These are phyloP conservation scores for Casuarina equisetifolia DNA, from an alignment of 306 rosid genomes.

Conservation along the genomic window DNA sequence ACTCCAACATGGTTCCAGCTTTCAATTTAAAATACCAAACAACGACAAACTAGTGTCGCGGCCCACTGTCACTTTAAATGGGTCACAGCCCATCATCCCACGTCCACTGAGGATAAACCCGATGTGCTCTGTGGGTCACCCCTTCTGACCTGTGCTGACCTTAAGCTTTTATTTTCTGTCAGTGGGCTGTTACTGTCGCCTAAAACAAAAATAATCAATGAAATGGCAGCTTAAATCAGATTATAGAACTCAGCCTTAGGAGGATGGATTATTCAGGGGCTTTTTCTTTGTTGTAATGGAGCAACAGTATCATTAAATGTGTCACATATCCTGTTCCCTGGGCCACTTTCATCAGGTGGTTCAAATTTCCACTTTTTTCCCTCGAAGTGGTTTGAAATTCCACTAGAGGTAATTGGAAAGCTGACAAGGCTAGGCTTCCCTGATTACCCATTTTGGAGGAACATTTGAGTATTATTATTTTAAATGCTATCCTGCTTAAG, in stretches of 20 bases:
- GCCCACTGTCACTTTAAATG: conserved; percentile 33
- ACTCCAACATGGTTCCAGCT: conserved; percentile 35
- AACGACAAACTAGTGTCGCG: conserved; percentile 5
- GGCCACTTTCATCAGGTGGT: not conserved
- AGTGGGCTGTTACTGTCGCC: conserved; percentile 28
- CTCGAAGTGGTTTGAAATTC: not conserved
- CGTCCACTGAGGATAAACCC: conserved; percentile 28
- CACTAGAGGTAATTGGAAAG: not conserved
- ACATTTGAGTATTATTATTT: not conserved
- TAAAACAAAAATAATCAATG: not conserved
- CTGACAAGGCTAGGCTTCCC: not conserved
- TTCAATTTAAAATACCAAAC: conserved; percentile 14
- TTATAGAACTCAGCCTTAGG: too few species aligned
- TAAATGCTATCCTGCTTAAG: too few species aligned
- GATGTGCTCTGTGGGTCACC: conserved; percentile 39
- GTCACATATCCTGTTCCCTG: not conserved
- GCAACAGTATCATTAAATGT: too few species aligned
- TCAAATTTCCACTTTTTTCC: not conserved
- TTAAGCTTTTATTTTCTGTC: conserved; percentile 33
- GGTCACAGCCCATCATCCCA: conserved; percentile 48
- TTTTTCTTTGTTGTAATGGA: too few species aligned
- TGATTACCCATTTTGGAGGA: not conserved
- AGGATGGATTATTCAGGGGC: too few species aligned
- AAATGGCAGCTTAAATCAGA: not conserved
- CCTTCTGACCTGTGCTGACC: conserved; percentile 34